A percentile compares a stretch with the other conserved stretches of the same genome.
These are phyloP conservation scores for Lepidium didymum DNA, from an alignment of 345 rosid species.

Conservation along the genomic window DNA sequence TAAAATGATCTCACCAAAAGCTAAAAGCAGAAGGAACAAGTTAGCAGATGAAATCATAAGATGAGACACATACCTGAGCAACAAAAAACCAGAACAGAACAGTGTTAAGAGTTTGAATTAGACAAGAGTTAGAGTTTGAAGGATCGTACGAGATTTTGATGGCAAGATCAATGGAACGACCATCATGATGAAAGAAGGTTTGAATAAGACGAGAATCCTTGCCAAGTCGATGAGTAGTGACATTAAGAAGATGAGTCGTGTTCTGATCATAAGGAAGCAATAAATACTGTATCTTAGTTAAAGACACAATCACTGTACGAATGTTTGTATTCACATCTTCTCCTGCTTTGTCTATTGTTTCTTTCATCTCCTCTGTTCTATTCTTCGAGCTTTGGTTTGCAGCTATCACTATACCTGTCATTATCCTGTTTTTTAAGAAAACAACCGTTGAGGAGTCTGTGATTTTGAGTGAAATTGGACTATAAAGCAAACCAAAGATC, in stretches of 20 bases:
- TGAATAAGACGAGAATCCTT: constrained; percentile 36
- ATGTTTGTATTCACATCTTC: constrained; percentile 29
- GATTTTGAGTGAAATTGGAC: too few species aligned
- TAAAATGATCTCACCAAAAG: constrained; percentile 37
- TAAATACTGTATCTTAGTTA: constrained; percentile 35
- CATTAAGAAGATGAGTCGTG: constrained; percentile 31
- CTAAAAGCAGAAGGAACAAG: constrained; percentile 41
- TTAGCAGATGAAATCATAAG: constrained; percentile 36
- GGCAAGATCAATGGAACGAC: constrained; percentile 40
- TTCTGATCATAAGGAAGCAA: constrained; percentile 45
- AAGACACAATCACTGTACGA: constrained; percentile 23
- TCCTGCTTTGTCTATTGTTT: constrained; percentile 37
- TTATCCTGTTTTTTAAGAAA: constrained; percentile 25
- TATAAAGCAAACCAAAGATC: too few species aligned
- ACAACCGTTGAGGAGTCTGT: too few species aligned
- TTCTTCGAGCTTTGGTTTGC: constrained; percentile 34
- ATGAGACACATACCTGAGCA: constrained; percentile 39
- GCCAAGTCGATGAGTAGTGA: constrained; percentile 36
- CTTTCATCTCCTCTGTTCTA: constrained; percentile 37
- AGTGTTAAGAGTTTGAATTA: neutral
- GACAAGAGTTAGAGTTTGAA: neutral
- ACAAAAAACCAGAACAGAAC: neutral
- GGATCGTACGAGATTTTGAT: constrained; percentile 35
- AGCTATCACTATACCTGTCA: constrained; percentile 38
- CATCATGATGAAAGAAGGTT: constrained; percentile 28